phyloP scores from a whole-genome alignment of 306 rosid genomes.

The Myrica gale region DNA sequence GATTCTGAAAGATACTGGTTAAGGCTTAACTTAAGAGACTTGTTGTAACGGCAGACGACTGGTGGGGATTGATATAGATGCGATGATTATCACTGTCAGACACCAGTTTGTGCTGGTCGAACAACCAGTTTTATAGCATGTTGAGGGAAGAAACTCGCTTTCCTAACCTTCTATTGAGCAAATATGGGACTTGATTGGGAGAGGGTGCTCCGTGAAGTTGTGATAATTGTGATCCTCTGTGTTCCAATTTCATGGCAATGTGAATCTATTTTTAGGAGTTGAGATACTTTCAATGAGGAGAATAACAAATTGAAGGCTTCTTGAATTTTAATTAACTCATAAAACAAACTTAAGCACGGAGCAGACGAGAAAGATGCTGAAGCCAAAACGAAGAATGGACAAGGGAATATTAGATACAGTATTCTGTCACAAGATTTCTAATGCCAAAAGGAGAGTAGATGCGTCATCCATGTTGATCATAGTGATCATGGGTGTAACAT shows the following conservation, averaged over 20 bases:
- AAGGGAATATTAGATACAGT: background rate
- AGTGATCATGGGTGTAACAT: background rate
- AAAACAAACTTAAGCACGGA: background rate
- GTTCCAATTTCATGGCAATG: no score
- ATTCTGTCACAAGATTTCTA: background rate
- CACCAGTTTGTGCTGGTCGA: background rate
- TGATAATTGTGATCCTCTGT: background rate
- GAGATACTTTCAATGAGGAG: background rate
- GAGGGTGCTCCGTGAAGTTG: no score
- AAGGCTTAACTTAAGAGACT: background rate
- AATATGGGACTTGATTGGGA: background rate
- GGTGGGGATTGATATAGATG: background rate
- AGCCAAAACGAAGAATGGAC: background rate
- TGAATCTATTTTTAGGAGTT: background rate
- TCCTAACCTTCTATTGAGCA: background rate
- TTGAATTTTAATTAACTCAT: background rate
- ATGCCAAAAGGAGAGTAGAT: background rate
- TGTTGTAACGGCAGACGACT: background rate
- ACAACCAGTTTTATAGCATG: background rate
- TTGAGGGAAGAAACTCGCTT: background rate
- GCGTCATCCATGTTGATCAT: background rate
- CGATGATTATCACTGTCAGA: background rate
- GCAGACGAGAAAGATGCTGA: background rate
- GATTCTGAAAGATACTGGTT: background rate
- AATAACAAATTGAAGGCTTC: background rate